Conservation (phyloP, 2,329 filamentous ascomycete genomes). For the Diaporthe citriasiana region DNA sequence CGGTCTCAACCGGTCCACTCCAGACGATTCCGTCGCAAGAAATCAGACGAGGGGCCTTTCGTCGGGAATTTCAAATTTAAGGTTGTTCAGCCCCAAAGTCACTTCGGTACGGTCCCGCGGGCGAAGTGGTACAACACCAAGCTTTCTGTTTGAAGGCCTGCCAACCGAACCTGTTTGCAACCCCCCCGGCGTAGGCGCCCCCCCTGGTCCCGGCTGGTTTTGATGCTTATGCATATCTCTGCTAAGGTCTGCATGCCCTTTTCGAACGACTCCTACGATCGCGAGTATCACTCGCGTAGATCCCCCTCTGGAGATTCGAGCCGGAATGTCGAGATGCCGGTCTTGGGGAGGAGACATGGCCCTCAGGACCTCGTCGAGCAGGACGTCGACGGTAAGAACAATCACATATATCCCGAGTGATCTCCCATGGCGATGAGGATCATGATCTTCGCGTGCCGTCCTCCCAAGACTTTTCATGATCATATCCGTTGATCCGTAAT, state of each 20-base stretch:
- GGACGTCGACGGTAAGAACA: neutral
- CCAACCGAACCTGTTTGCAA: constrained; percentile 27
- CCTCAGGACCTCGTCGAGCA: neutral
- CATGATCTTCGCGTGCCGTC: constrained; percentile 41
- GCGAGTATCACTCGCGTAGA: constrained; percentile 17
- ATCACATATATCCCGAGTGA: constrained; percentile 34
- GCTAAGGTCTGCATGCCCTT: constrained; percentile 17
- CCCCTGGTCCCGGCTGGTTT: constrained; percentile 33
- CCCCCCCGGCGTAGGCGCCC: constrained; percentile 1
- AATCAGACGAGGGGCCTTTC: constrained; percentile 27
- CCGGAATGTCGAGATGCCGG: constrained; percentile 39
- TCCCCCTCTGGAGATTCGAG: constrained; percentile 23
- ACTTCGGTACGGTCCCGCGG: neutral
- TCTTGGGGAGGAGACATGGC: constrained; percentile 8
- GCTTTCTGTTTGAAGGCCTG: constrained; percentile 30
- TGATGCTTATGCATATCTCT: constrained; percentile 19
- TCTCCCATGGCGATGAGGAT: constrained; percentile 35
- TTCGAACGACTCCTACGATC: constrained; percentile 20
- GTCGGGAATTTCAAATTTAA: constrained; percentile 34
- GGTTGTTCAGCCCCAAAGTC: constrained; percentile 25
- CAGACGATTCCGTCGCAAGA: constrained; percentile 33
- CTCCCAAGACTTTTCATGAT: constrained; percentile 31
- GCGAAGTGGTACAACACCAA: constrained; percentile 6
- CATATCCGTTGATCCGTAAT: constrained; percentile 24
- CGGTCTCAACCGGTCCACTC: neutral